Base-by-base conservation (phyloP, 1,139 yeast species). In the Debaryomyces fabryi region DNA sequence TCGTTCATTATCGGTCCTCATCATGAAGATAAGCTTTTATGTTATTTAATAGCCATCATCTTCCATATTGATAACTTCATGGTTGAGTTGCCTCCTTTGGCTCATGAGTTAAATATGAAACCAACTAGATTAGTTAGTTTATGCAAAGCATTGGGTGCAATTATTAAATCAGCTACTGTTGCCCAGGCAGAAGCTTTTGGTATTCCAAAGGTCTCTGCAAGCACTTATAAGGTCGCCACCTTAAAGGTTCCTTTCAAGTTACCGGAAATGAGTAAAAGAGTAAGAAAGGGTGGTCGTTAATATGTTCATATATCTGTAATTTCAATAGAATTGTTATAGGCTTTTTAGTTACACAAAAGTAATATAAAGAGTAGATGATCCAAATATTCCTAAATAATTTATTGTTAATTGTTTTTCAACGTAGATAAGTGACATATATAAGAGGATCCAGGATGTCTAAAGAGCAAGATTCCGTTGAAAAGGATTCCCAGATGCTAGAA, bases 241-340 rank as follows among this genome's bases (percentile, higher is more conserved):
- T 79, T 93, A 67, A 85, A 82, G 65, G 96, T 91, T 34, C 99
- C 99, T 35, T 86, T 95, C 69, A 86, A 85, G 64, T 75, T 90
- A 49, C 99, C 99, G 8, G 93, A 88, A 59, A 78, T 88, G 78
- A 80, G 85, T 13, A 83, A 85, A 74, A 78, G 90, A 64, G 85
- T 83, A 23, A 79, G 86, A 50, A 58, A 44, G 47, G 44, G 47
- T 23, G 50, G 45, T 30, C 49, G 48, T 32, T 46, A 32, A 30
- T 23, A 29, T 16, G 25, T 37, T 24, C 21, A 37, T 21, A 36
- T 36, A 18, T 36, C 16, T 36, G 20, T 37, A 37, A 6, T 37
- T 21, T 37, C 29, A 15, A 23, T 37, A 15, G 27, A 36, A 24
- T 23, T 23, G 21, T 34, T 38, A 38, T 24, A 23, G 24, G 13